Evolutionary conservation across 1,284 basidiomycete genomes (phyloP).

Genomic region (Sutorius eximius): DNA sequence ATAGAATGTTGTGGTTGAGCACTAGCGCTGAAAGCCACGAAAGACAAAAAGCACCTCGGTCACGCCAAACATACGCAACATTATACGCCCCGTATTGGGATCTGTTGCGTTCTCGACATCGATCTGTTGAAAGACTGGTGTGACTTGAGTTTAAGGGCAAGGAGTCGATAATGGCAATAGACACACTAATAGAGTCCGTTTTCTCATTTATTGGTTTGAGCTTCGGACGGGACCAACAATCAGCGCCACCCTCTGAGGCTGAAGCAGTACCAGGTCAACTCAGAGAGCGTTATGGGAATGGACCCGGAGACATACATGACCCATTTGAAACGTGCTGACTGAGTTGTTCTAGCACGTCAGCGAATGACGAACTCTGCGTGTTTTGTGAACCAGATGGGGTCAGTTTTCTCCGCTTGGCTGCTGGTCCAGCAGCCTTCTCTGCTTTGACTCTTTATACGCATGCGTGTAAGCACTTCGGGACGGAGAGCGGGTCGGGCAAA

Average conservation of each 20-base stretch:
- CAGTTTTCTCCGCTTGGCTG: constrained; percentile 62
- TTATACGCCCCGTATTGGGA: constrained; percentile 43
- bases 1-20: constrained; percentile 11
- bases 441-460: constrained; percentile 17
- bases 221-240: constrained; percentile 75
- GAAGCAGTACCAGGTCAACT: constrained; percentile 1
- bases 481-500: no score
- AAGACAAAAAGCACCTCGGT: constrained; percentile 57
- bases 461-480: constrained; percentile 5
- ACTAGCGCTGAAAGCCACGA: background rate
- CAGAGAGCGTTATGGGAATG: background rate
- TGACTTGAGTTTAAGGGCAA: background rate
- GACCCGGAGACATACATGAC: constrained; percentile 36
- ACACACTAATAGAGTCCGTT: constrained; percentile 60
- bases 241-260: constrained; percentile 74
- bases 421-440: constrained; percentile 40
- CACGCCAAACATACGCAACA: constrained; percentile 84
- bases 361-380: constrained; percentile 54
- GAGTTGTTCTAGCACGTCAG: constrained; percentile 74
- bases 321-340: constrained; percentile 60
- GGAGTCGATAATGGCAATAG: background rate
- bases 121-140: constrained; percentile 87
- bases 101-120: constrained; percentile 81
- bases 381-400: constrained; percentile 25
- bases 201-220: constrained; percentile 57